Conservation (phyloP, 2,329 filamentous ascomycete species). For the Aspergillus versicolor region DNA sequence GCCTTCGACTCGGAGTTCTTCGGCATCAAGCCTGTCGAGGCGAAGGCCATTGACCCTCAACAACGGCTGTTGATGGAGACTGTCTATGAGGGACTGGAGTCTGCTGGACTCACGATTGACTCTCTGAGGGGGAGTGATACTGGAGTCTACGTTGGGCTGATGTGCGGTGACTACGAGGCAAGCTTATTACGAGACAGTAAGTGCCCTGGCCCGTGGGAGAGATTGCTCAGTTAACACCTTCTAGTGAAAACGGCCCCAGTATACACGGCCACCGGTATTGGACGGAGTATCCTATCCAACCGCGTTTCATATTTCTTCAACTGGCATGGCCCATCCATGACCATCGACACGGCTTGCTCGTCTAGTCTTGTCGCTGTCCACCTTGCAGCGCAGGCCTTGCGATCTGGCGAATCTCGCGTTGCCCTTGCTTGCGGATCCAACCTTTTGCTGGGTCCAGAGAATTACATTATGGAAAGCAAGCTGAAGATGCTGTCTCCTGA, state of each 20-base stretch:
- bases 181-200: neutral
- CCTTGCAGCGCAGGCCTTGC: constrained; percentile 29
- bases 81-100: constrained; percentile 28
- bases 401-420: constrained; percentile 21
- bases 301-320: constrained; percentile 36
- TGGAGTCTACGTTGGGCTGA: neutral
- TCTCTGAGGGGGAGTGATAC: neutral
- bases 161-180: neutral
- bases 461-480: neutral
- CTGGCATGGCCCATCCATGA: constrained; percentile 32
- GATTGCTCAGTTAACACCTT: neutral
- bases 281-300: constrained; percentile 15
- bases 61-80: constrained; percentile 29
- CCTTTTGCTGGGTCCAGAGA: constrained; percentile 25
- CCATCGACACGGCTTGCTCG: constrained; percentile 37
- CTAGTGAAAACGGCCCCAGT: neutral
- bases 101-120: constrained; percentile 13
- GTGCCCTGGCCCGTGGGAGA: neutral
- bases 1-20: constrained; percentile 37
- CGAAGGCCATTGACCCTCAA: constrained; percentile 29
- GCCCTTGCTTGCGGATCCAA: constrained; percentile 28
- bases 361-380: constrained; percentile 33
- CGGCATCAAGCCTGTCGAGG: constrained; percentile 29
- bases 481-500: constrained; percentile 20
- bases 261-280: neutral